Base-by-base conservation (phyloP, 768 basidiomycete genomes). In the Xerocomellus chrysenteron region DNA sequence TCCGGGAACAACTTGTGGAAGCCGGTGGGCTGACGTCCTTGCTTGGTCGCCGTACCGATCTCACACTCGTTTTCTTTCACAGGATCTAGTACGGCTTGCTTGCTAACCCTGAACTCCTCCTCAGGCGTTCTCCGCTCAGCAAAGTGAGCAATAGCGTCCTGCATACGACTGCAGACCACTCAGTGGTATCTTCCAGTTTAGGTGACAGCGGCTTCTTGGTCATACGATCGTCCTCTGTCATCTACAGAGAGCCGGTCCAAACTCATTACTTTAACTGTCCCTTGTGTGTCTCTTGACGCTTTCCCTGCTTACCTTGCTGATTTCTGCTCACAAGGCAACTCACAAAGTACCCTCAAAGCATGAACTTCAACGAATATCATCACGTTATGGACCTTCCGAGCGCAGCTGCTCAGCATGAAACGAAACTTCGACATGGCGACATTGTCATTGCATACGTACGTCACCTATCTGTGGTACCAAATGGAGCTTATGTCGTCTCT, bases 71-170 rank as follows among this genome's bases (percentile, higher is more conserved):
- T 13, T 9, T 44, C 48, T 46, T 28, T 52, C 11, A 11, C 46
- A 93, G 91, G 91, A 53, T 92, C 92, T 12, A 93, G 92, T 67
- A 94, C 92, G 0, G 90, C 89, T 35, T 90, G 88, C 64, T 71
- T 93, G 26, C 66, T 91, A 37, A 89, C 81, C 51, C 69, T 93
- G 52, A 92, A 92, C 65, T 80, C 88, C 10, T 81, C 87, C 17
- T 87, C 86, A 2, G 90, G 90, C 16, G 58, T 87, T 43, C 75
- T 93, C 54, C 87, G 87, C 48, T 83, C 89, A 24, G 88, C 89
- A 54, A 92, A 90, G 90, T 91, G 67, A 62, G 82, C 75, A 26
- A 47, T 13, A 10, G 44, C 32, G 12, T 46, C 24, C 33, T 7
- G 21, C 35, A 43, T 44, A 47, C 40, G 49, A 17, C 47, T 45